These are phyloP conservation scores for Colletotrichum sublineola DNA, from an alignment of 2,329 filamentous ascomycete species.

Conservation along the genomic window DNA sequence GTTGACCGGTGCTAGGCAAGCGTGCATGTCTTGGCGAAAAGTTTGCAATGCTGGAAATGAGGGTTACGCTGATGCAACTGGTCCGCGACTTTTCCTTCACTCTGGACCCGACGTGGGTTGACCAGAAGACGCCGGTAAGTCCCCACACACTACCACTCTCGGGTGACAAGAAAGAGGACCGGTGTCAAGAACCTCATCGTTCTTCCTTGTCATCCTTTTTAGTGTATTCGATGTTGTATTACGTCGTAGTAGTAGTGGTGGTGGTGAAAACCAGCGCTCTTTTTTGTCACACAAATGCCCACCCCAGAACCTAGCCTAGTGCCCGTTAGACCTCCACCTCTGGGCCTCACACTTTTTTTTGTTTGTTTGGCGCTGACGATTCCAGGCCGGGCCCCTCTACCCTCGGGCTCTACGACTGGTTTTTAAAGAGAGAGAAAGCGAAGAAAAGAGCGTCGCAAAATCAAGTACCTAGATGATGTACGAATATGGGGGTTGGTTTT, in stretches of 20 bases:
- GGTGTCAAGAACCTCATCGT: no score
- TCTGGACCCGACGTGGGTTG: conserved; percentile 50
- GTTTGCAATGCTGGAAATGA: conserved; percentile 55
- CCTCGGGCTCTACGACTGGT: conserved; percentile 33
- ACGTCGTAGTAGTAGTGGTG: no score
- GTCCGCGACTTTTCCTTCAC: conserved; percentile 48
- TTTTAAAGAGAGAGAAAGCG: conserved; percentile 25
- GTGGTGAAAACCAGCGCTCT: no score
- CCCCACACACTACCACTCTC: no score
- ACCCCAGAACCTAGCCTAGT: background rate
- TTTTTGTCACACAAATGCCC: background rate
- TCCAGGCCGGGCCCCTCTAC: conserved; percentile 38
- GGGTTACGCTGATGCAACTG: conserved; percentile 51
- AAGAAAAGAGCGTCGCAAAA: background rate
- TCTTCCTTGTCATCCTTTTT: no score
- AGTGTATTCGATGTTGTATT: no score
- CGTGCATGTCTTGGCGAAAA: conserved; percentile 57
- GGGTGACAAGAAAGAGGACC: no score
- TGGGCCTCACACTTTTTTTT: background rate
- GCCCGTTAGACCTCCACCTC: background rate
- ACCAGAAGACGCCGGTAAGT: conserved; percentile 52
- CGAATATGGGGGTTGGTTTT: conserved; percentile 4
- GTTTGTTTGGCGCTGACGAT: conserved; percentile 19
- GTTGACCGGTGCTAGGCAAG: conserved; percentile 34
- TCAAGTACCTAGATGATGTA: background rate